Evolutionary conservation across 345 rosid genomes (phyloP).

Genomic region (Tarenaya hassleriana): DNA sequence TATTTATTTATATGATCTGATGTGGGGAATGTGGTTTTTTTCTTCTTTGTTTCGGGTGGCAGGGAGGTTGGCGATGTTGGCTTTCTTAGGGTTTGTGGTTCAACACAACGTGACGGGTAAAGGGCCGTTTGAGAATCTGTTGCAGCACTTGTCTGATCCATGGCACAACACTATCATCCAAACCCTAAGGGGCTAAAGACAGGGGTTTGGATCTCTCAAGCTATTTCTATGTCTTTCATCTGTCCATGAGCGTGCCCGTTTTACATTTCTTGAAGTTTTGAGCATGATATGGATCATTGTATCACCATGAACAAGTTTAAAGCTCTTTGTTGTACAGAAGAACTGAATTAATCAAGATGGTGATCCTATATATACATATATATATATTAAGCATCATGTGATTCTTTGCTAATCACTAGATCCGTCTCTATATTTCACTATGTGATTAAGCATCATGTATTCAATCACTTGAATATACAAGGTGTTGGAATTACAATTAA

Average conservation of each 20-base stretch:
- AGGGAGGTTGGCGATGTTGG: slow-evolving; percentile 99
- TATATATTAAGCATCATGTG: too few species aligned
- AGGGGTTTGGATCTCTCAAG: too few species aligned
- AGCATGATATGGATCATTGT: slow-evolving; percentile 25
- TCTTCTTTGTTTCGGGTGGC: too few species aligned
- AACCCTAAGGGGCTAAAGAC: slow-evolving; percentile 38
- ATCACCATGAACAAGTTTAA: too few species aligned
- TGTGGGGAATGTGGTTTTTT: slow-evolving; percentile 9
- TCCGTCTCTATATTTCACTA: too few species aligned
- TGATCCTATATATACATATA: too few species aligned
- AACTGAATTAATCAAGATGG: slow-evolving; percentile 28
- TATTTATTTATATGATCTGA: not conserved
- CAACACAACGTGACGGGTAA: slow-evolving; percentile 93
- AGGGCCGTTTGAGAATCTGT: slow-evolving; percentile 89
- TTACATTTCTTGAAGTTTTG: slow-evolving; percentile 23
- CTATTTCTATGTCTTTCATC: too few species aligned
- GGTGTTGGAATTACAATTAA: too few species aligned
- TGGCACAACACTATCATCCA: slow-evolving; percentile 98
- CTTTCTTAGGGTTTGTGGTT: slow-evolving; percentile 76
- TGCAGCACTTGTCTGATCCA: slow-evolving; percentile 97
- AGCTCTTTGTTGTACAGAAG: slow-evolving; percentile 56
- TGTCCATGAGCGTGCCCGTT: slow-evolving; percentile 21
- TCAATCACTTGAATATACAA: too few species aligned
- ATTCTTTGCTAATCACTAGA: too few species aligned
- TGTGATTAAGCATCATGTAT: too few species aligned